Conservation (phyloP, 2,329 filamentous ascomycete species). For the Clarireedia sp. region DNA sequence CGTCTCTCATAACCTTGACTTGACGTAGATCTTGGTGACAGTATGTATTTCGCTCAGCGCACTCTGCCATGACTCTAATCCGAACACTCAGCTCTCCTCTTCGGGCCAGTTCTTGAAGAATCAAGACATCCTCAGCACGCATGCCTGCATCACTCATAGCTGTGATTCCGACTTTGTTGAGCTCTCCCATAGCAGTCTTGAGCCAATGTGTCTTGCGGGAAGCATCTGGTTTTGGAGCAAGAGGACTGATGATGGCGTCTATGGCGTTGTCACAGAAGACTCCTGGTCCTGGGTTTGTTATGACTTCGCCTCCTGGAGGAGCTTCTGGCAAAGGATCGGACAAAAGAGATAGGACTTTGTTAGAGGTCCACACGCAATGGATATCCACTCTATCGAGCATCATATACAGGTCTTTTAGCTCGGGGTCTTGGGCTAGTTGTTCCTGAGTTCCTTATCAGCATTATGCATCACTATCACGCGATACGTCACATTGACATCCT, state of each 20-base stretch:
- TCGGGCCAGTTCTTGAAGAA: slow-evolving; percentile 46
- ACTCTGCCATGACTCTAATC: slow-evolving; percentile 63
- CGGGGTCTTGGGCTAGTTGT: slow-evolving; percentile 45
- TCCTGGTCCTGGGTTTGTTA: slow-evolving; percentile 52
- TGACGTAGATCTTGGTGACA: slow-evolving; percentile 39
- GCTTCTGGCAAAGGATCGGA: slow-evolving; percentile 39
- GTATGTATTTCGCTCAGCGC: slow-evolving; percentile 54
- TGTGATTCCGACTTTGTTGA: slow-evolving; percentile 59
- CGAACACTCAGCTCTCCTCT: slow-evolving; percentile 50
- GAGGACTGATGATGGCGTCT: slow-evolving; percentile 44
- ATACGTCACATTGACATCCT: neutral
- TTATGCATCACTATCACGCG: neutral
- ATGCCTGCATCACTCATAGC: slow-evolving; percentile 64
- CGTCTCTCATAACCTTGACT: slow-evolving; percentile 14
- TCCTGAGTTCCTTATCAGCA: slow-evolving; percentile 21
- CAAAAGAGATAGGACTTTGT: slow-evolving; percentile 53
- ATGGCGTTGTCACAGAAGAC: slow-evolving; percentile 71
- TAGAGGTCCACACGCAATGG: slow-evolving; percentile 63
- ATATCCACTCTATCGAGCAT: slow-evolving; percentile 65
- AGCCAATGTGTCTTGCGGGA: slow-evolving; percentile 48
- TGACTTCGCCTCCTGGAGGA: slow-evolving; percentile 55
- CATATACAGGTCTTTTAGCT: slow-evolving; percentile 49
- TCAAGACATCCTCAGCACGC: slow-evolving; percentile 42
- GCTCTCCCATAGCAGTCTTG: slow-evolving; percentile 49
- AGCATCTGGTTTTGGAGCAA: slow-evolving; percentile 49